Base-by-base conservation (phyloP, 768 basidiomycete species). In the Gelatoporia subvermispora region DNA sequence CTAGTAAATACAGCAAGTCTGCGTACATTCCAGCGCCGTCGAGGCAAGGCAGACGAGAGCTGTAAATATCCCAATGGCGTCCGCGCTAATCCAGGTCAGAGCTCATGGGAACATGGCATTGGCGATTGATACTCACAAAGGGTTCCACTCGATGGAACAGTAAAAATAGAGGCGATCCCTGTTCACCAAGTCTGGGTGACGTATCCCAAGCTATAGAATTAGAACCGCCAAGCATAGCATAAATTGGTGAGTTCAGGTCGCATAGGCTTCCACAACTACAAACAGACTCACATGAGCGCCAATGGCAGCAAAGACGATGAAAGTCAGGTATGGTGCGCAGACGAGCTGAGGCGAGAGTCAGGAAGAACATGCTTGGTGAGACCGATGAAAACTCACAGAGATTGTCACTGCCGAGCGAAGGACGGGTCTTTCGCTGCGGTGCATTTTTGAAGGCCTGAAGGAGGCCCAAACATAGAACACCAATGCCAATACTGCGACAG, bases 161-260 rank as follows among this genome's bases (percentile, higher is more conserved):
- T 66, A 64, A 46, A 66, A 66, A 44, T 53, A 62, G 3, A 55
- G 39, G 10, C 51, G 52, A 8, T 38, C 43, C 16, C 65, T 57
- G 37, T 45, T 56, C 3, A 64, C 60, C 41, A 41, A 25, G 23
- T 56, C 52, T 8, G 59, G 51, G 43, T 62, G 48, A n/a, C 56
- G 41, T 17, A 60, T 43, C 3, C 53, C 51, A 10, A 60, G 20
- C 61, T 64, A 28, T 0, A 35, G 35, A 7, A 22, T 24, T 16
- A 24, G 18, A 15, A 35, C 18, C 8, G 15, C 2, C 3, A 18
- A 11, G 8, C 21, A 17, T 15, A 40, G 25, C n/a, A n/a, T n/a
- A 11, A 36, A 9, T 3, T n/a, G 24, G 17, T 10, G 24, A 18
- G 15, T 15, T 18, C 28, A 35, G 16, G 34, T 13, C 22, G 22